A percentile compares a stretch with the other conserved stretches of the same genome.
phyloP scores from a whole-genome alignment of 2,329 filamentous ascomycete species.

The Hortaea sp. region DNA sequence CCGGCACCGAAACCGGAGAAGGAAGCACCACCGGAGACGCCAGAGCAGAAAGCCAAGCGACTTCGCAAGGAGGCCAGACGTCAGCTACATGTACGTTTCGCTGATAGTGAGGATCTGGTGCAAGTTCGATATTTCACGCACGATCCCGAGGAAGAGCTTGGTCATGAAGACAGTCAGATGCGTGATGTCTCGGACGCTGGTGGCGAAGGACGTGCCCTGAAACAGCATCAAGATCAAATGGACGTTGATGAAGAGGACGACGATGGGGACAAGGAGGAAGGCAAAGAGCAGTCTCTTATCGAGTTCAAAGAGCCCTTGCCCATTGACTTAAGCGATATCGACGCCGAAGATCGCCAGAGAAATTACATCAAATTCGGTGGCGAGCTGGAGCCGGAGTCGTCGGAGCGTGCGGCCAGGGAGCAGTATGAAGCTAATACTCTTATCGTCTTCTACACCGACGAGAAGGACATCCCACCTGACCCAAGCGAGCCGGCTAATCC shows the following conservation, averaged over 20 bases:
- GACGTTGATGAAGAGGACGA: constrained; percentile 49
- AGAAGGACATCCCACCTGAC: constrained; percentile 36
- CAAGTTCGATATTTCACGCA: constrained; percentile 61
- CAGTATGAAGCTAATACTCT: constrained; percentile 37
- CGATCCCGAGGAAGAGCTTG: constrained; percentile 60
- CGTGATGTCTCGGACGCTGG: constrained; percentile 64
- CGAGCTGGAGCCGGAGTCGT: constrained; percentile 26
- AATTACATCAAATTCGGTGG: constrained; percentile 39
- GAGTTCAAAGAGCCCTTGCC: constrained; percentile 5
- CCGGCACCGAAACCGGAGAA: constrained; percentile 44
- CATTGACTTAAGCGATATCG: constrained; percentile 36
- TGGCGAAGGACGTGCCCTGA: constrained; percentile 48
- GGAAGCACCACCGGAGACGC: constrained; percentile 48
- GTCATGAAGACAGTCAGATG: constrained; percentile 56
- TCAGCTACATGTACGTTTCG: constrained; percentile 61
- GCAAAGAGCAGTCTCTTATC: constrained; percentile 27
- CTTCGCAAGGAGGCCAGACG: constrained; percentile 63
- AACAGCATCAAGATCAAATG: constrained; percentile 52
- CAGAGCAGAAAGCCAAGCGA: constrained; percentile 56
- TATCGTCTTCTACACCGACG: constrained; percentile 36
- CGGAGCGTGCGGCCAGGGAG: constrained; percentile 34
- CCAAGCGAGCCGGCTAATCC: constrained; percentile 36
- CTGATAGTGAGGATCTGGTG: constrained; percentile 55
- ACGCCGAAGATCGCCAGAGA: constrained; percentile 30
- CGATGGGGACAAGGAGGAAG: constrained; percentile 44